Percentiles rank a stretch among this genome's conserved stretches.
These are phyloP conservation scores for Phytopythium mirpurense DNA, from an alignment of 352 stramenopile species.

Conservation along the genomic window DNA sequence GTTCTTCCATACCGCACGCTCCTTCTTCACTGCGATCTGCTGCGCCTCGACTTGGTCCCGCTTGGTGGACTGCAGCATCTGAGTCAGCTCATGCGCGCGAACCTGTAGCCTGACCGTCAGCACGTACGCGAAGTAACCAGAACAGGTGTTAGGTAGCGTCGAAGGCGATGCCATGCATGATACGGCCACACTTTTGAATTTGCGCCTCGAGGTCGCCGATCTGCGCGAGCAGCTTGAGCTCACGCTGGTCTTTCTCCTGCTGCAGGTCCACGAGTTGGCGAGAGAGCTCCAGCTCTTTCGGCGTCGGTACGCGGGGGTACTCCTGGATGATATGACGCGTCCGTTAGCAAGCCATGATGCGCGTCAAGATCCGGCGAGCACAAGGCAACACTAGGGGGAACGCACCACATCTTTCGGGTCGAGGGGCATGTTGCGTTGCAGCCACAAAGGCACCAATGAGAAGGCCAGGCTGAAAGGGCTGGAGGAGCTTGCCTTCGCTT, in stretches of 20 bases:
- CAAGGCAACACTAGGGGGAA: background rate
- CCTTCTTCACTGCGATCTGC: slow-evolving; percentile 39
- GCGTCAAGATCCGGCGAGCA: background rate
- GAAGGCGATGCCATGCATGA: background rate
- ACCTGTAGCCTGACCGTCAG: slow-evolving; percentile 37
- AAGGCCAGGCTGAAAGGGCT: no score
- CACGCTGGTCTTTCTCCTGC: slow-evolving; percentile 60
- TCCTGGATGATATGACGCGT: slow-evolving; percentile 18
- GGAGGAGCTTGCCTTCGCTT: background rate
- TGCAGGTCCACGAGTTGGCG: slow-evolving; percentile 58
- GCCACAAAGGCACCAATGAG: background rate
- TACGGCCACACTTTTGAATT: slow-evolving; percentile 46
- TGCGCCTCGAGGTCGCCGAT: slow-evolving; percentile 64
- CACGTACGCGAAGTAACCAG: background rate
- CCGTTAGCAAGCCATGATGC: background rate
- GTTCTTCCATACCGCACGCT: slow-evolving; percentile 37
- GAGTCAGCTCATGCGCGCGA: slow-evolving; percentile 41
- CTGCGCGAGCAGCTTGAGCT: slow-evolving; percentile 51
- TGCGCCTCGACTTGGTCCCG: slow-evolving; percentile 51
- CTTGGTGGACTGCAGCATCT: slow-evolving; percentile 55
- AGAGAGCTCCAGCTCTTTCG: slow-evolving; percentile 67
- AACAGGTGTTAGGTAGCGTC: no score
- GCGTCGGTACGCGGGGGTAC: slow-evolving; percentile 66
- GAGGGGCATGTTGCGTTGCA: slow-evolving; percentile 6
- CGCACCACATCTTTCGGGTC: slow-evolving; percentile 39